Percentiles rank a stretch among this genome's conserved stretches.
Conservation (phyloP, 768 basidiomycete species). For the Termitomyces sp. region DNA sequence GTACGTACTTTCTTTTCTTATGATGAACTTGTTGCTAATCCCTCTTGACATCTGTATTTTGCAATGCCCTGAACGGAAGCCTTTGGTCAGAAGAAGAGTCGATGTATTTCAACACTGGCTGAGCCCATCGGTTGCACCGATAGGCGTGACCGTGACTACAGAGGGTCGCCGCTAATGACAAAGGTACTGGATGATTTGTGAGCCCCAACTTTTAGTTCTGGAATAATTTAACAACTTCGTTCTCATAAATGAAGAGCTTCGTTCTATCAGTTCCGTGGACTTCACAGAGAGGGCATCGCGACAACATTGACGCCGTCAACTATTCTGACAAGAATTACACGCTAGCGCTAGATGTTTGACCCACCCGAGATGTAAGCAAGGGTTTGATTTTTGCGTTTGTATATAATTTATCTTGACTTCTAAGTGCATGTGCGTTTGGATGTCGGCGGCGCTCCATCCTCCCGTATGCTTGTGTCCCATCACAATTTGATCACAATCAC, state of each 20-base stretch:
- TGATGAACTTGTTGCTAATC: too few species aligned
- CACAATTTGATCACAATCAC: not conserved
- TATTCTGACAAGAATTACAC: not conserved
- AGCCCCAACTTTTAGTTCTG: not conserved
- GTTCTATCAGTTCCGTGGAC: not conserved
- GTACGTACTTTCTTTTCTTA: too few species aligned
- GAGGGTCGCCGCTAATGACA: not conserved
- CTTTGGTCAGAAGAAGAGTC: too few species aligned
- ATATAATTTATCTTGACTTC: not conserved
- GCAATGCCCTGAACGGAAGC: too few species aligned
- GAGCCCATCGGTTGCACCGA: too few species aligned
- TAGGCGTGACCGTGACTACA: too few species aligned
- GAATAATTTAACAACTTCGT: not conserved
- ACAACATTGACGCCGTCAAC: not conserved
- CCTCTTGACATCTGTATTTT: too few species aligned
- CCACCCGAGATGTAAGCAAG: not conserved
- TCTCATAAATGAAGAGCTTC: not conserved
- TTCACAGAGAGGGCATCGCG: not conserved
- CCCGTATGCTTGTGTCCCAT: not conserved
- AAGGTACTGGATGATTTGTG: not conserved
- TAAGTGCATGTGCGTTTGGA: too few species aligned
- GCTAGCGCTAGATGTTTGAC: not conserved
- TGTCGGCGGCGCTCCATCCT: too few species aligned
- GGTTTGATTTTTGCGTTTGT: not conserved
- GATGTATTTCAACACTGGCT: too few species aligned